Base-by-base conservation (phyloP, 2,329 filamentous ascomycete species). In the Daldinia eschscholtzii region DNA sequence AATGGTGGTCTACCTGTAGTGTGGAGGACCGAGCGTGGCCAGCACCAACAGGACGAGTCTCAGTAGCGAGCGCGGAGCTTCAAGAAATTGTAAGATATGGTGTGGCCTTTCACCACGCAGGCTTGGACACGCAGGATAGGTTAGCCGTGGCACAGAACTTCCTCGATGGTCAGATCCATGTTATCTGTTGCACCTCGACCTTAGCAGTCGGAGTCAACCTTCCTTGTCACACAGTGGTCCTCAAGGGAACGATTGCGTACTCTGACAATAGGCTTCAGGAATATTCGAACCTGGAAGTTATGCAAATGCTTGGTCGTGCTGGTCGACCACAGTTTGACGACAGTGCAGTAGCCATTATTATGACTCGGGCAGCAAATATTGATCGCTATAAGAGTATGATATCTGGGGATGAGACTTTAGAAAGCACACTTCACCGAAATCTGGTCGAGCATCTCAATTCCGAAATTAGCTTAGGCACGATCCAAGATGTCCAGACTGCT, bases 291-390 rank as follows among this genome's bases (percentile, higher is more conserved):
- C 83, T 97, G 4, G 93, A 97, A 72, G 87, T 95, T 68, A 95
- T 95, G 91, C 93, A 97, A 74, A 97, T 97, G 93, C 86, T 97
- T 56, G 93, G 93, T 6, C 89, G 93, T 70, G 93, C 93, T 57
- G 93, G 93, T 1, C 85, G 93, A 20, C 93, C 93, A 5, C 93
- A 97, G 75, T 97, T 94, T 70, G 93, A 95, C 73, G 85, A 88
- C 57, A 92, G 83, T 65, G 93, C 92, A 2, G 86, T 89, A 42
- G 93, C 92, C 10, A 89, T 96, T 15, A 94, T 97, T 61, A 88
- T 97, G 82, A 96, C 93, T 0, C 86, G 88, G 26, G 82, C 84
- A n/a, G 82, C 88, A 4, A 91, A 90, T 57, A 87, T 88, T 5
- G 75, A 83, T 1, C 85, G 87, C 57, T 97, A 96, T 74, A 88